A percentile compares a stretch with the other conserved stretches of the same genome.
Conservation (phyloP, 257 asterid species). For the Primulina huaijiensis region DNA sequence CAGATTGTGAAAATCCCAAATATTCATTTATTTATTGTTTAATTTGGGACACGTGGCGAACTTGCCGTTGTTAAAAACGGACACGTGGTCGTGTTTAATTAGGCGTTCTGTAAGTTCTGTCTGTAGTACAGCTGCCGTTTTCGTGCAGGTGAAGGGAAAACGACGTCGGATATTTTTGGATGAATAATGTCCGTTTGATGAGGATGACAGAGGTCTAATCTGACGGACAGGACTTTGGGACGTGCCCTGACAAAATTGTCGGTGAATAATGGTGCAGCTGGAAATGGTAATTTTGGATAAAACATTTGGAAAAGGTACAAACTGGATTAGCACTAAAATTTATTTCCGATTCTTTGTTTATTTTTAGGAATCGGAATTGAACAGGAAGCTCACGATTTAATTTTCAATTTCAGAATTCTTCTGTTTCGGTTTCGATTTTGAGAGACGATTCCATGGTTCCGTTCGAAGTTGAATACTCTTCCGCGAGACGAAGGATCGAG, state of each 20-base stretch:
- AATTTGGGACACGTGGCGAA: slow-evolving; percentile 28
- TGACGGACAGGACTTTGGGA: background rate
- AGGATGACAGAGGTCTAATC: background rate
- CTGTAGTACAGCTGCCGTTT: slow-evolving; percentile 28
- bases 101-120: slow-evolving; percentile 23
- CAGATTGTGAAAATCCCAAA: background rate
- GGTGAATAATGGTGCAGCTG: slow-evolving; percentile 12
- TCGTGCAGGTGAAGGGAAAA: slow-evolving; percentile 19
- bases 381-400: too few species aligned
- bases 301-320: too few species aligned
- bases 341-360: too few species aligned
- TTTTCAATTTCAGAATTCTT: too few species aligned
- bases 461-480: too few species aligned
- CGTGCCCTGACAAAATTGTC: slow-evolving; percentile 27
- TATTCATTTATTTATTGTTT: too few species aligned
- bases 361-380: too few species aligned
- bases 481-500: too few species aligned
- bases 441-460: too few species aligned
- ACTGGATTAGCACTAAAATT: too few species aligned
- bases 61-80: background rate
- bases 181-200: slow-evolving; percentile 23
- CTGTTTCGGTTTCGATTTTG: too few species aligned
- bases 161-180: slow-evolving; percentile 16
- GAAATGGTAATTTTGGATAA: background rate
- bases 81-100: slow-evolving; percentile 22